phyloP scores from a whole-genome alignment of 164 flowering plant species.

The Nelumbo lutea region DNA sequence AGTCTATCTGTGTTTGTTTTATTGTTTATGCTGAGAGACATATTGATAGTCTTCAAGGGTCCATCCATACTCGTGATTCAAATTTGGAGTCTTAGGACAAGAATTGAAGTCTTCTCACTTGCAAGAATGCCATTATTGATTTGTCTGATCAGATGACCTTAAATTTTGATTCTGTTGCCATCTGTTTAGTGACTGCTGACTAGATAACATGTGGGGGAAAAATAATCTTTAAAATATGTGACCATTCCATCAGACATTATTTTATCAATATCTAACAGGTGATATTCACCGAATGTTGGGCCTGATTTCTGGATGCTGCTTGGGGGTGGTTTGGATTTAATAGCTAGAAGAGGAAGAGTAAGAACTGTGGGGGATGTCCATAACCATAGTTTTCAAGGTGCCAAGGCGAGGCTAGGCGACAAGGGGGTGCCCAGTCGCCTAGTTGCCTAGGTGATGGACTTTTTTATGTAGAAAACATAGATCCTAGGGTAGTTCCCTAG shows the following conservation, averaged over 20 bases:
- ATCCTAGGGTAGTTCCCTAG: too few relatives aligned
- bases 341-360: too few relatives aligned
- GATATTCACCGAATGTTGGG: neutral
- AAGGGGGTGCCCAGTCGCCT: too few relatives aligned
- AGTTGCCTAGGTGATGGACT: too few relatives aligned
- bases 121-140: too few relatives aligned
- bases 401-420: too few relatives aligned
- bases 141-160: neutral
- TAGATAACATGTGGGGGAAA: neutral
- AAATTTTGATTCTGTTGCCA: neutral
- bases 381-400: too few relatives aligned
- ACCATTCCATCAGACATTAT: too few relatives aligned
- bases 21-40: neutral
- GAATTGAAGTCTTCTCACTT: neutral
- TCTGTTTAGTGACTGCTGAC: neutral
- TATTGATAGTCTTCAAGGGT: neutral
- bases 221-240: neutral
- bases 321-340: too few relatives aligned
- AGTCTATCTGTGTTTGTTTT: slow-evolving; percentile 22
- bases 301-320: too few relatives aligned
- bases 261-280: neutral
- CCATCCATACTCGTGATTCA: neutral
- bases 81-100: neutral
- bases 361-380: too few relatives aligned
- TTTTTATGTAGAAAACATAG: too few relatives aligned